Evolutionary conservation across 192 early-diverging fungal genomes (phyloP).

Genomic region (Lobulomyces angularis): DNA sequence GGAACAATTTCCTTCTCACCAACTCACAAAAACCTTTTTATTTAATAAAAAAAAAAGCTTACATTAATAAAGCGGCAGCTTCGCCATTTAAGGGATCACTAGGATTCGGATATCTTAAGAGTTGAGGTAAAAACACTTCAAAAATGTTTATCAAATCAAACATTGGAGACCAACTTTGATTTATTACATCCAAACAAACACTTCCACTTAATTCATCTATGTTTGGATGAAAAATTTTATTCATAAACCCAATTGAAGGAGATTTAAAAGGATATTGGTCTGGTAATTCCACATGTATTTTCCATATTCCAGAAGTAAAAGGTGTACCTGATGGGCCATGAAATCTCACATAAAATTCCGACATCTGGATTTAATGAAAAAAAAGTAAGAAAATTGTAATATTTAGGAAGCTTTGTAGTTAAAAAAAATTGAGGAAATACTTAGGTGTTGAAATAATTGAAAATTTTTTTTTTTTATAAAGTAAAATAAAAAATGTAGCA

Average conservation of each 20-base stretch:
- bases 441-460: too few species aligned
- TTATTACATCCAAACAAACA: constrained; percentile 98
- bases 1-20: too few species aligned
- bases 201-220: constrained; percentile 98
- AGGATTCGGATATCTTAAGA: constrained; percentile 97
- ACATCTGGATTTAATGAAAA: not conserved
- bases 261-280: constrained; percentile 99
- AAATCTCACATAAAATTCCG: constrained; percentile 88
- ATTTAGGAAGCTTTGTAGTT: too few species aligned
- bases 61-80: constrained; percentile 93
- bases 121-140: constrained; percentile 94
- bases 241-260: constrained; percentile 97
- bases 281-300: constrained; percentile 94
- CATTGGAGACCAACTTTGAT: constrained; percentile 99
- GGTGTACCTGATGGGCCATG: constrained; percentile 90
- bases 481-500: constrained; percentile 11
- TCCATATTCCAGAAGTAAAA: constrained; percentile 89
- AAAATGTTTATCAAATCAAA: constrained; percentile 99
- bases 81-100: constrained; percentile 98
- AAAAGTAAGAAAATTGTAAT: not conserved
- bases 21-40: too few species aligned
- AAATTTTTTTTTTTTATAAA: not conserved
- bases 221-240: constrained; percentile 99
- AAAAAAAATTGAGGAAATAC: not conserved
- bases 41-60: too few species aligned